These are phyloP conservation scores for Podaxis sp. DNA, from an alignment of 768 basidiomycete species.

Conservation along the genomic window DNA sequence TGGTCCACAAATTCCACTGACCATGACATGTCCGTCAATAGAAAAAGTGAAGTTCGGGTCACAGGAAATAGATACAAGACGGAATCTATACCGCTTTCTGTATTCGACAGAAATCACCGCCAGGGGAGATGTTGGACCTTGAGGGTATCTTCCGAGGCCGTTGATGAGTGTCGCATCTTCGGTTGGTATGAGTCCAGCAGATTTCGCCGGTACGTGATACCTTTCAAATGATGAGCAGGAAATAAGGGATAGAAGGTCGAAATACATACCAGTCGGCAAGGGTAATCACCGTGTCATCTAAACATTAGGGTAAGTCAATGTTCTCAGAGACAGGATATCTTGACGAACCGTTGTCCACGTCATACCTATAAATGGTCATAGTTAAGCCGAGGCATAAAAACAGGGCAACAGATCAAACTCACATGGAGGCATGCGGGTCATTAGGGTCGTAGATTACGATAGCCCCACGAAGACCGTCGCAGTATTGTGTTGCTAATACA, in stretches of 20 bases:
- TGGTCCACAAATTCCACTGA: slow-evolving; percentile 13
- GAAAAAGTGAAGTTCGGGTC: slow-evolving; percentile 44
- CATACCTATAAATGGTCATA: slow-evolving; percentile 22
- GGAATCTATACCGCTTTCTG: slow-evolving; percentile 46
- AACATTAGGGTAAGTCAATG: not conserved
- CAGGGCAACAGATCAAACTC: not conserved
- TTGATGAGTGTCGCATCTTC: slow-evolving; percentile 44
- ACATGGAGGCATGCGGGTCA: slow-evolving; percentile 33
- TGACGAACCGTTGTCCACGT: slow-evolving; percentile 44
- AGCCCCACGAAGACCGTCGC: slow-evolving; percentile 53
- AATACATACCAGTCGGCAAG: slow-evolving; percentile 43
- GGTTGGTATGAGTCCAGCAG: slow-evolving; percentile 27
- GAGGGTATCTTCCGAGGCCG: slow-evolving; percentile 45
- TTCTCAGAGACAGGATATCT: not conserved
- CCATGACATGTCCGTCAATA: slow-evolving; percentile 45
- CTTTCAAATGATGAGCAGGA: slow-evolving; percentile 15
- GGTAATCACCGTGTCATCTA: slow-evolving; percentile 46
- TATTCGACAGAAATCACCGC: slow-evolving; percentile 38
- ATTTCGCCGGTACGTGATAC: slow-evolving; percentile 29
- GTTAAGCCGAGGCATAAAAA: not conserved
- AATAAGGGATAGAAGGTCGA: not conserved
- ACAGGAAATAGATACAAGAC: slow-evolving; percentile 46
- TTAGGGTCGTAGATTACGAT: slow-evolving; percentile 44
- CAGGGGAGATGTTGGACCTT: slow-evolving; percentile 34
- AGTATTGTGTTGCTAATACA: slow-evolving; percentile 46